Conservation (phyloP, 2,329 filamentous ascomycete species). For the Gyromitra esculenta region DNA sequence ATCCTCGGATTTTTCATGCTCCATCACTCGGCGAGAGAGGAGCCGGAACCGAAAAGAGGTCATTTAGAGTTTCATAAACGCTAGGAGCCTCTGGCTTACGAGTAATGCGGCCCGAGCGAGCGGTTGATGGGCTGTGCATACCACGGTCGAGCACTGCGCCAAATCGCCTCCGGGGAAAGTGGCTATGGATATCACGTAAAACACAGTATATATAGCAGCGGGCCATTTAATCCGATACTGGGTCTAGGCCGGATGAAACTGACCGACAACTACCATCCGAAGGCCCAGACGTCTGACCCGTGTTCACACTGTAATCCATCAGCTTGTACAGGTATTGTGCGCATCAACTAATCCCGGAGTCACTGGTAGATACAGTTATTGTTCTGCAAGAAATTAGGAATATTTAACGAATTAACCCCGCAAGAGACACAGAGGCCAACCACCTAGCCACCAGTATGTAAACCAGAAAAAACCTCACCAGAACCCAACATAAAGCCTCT, state of each 20-base stretch:
- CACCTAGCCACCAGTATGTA: too few species aligned
- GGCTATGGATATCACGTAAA: not conserved
- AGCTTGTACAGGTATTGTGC: too few species aligned
- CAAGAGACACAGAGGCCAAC: too few species aligned
- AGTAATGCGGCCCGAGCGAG: not conserved
- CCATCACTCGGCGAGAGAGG: not conserved
- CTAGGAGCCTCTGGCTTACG: not conserved
- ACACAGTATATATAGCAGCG: not conserved
- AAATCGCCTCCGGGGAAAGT: not conserved
- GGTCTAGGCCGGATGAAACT: not conserved
- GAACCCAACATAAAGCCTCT: too few species aligned
- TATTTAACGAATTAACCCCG: too few species aligned
- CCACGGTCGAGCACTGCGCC: not conserved
- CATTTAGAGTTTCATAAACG: not conserved
- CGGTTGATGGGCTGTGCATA: constrained; percentile 10
- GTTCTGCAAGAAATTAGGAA: too few species aligned
- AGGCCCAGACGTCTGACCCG: too few species aligned
- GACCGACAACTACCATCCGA: not conserved
- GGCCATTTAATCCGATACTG: not conserved
- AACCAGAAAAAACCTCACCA: too few species aligned
- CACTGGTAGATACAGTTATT: too few species aligned
- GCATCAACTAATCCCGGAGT: too few species aligned
- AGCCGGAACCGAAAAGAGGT: not conserved
- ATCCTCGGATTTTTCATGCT: not conserved
- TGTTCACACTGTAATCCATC: too few species aligned